Base-by-base conservation (phyloP, 331 rosid species). In the Pyrus hybrid region DNA sequence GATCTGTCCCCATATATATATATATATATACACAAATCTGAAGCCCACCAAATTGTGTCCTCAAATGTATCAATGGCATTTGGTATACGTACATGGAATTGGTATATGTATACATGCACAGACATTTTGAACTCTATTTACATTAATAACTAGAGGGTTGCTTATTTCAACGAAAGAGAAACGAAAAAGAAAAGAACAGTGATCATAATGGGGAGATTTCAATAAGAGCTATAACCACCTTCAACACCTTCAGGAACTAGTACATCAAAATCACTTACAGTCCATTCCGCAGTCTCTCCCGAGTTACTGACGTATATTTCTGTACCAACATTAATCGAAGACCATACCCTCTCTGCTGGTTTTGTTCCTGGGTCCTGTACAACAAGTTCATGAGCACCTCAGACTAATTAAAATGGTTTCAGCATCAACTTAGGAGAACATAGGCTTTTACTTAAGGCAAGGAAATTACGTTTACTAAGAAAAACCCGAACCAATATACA, bases 201-300 rank as follows among this genome's bases (percentile, higher is more conserved):
- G 37, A 5, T 56, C 63, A 20, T 17, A 25, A 6, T n/a, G 6
- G 26, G 6, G 23, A 73, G 67, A 62, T 14, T 63, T 69, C 73
- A 82, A 64, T 18, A 45, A 21, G 33, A 37, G 67, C 51, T 33
- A n/a, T 14, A 32, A 11, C 56, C 29, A 33, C 26, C 62, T 32
- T 17, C 41, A 71, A 56, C 43, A 51, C 57, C 72, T 68, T 60
- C 72, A 41, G 86, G 85, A 75, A 88, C 77, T 33, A 77, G 63
- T 12, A 83, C 76, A 53, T 88, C 88, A 80, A 85, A 88, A 67
- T 88, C 92, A 83, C 89, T 83, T n/a, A 88, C 81, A 7, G 73
- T 73, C 92, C 90, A 88, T 68, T 83, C 90, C 2, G 88, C 88
- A 2, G 85, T 88, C 67, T 35, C 82, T 18, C 83, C 74, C 4